A percentile compares a stretch with the other conserved stretches of the same genome.
These are phyloP conservation scores for Solanum chmielewskii DNA, from an alignment of 257 asterid genomes.

Conservation along the genomic window DNA sequence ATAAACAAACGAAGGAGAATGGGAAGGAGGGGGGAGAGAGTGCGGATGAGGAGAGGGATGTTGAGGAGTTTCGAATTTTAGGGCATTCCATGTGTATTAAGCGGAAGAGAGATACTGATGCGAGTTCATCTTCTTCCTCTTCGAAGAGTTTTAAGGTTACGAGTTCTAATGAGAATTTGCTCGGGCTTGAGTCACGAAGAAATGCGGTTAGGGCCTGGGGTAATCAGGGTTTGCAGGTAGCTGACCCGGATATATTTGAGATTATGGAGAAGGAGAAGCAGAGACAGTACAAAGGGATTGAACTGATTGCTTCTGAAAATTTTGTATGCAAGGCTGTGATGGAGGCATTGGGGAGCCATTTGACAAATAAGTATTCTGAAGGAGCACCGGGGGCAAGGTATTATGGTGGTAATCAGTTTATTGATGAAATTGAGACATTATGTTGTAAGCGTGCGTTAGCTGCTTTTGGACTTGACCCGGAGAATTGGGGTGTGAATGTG, in stretches of 20 bases:
- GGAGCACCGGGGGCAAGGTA: slow-evolving; percentile 79
- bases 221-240: slow-evolving; percentile 48
- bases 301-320: slow-evolving; percentile 82
- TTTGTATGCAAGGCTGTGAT: slow-evolving; percentile 74
- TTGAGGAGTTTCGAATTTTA: slow-evolving; percentile 48
- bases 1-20: slow-evolving; percentile 28
- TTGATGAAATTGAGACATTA: slow-evolving; percentile 74
- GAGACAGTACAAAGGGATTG: slow-evolving; percentile 74
- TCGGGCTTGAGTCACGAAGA: slow-evolving; percentile 44
- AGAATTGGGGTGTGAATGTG: slow-evolving; percentile 84
- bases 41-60: slow-evolving; percentile 28
- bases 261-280: slow-evolving; percentile 82
- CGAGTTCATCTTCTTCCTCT: slow-evolving; percentile 26
- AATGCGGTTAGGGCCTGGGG: slow-evolving; percentile 73
- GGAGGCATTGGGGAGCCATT: slow-evolving; percentile 83
- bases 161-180: background rate
- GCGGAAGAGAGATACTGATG: slow-evolving; percentile 48
- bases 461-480: slow-evolving; percentile 70
- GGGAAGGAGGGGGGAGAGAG: slow-evolving; percentile 10
- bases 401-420: slow-evolving; percentile 73
- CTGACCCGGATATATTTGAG: slow-evolving; percentile 58
- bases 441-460: slow-evolving; percentile 64
- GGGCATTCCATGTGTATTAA: slow-evolving; percentile 69
- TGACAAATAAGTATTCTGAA: slow-evolving; percentile 81
- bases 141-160: slow-evolving; percentile 21